Evolutionary conservation across 805 yeast species (phyloP).

Genomic region (Yarrowia keelungensis): DNA sequence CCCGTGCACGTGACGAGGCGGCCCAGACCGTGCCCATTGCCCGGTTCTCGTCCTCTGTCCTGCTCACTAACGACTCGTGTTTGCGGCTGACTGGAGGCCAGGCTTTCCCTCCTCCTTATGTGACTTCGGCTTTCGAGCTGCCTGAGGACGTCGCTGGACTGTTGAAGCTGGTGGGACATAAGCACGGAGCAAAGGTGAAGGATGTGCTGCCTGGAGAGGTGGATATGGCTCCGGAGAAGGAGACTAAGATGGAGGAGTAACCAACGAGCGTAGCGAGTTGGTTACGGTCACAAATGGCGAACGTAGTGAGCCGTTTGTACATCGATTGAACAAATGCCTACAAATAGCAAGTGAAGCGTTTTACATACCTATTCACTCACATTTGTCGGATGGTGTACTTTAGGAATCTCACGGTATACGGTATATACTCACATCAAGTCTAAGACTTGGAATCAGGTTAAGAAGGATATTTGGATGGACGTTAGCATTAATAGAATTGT

Average conservation of each 20-base stretch:
- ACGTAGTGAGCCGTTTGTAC: too few species aligned
- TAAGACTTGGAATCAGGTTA: too few species aligned
- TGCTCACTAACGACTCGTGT: conserved; percentile 65
- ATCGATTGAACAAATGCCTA: too few species aligned
- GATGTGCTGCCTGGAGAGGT: conserved; percentile 46
- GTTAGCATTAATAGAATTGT: conserved; percentile 30
- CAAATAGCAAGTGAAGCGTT: too few species aligned
- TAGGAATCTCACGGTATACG: too few species aligned
- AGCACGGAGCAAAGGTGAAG: conserved; percentile 48
- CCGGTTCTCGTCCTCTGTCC: conserved; percentile 79
- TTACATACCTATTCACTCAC: too few species aligned
- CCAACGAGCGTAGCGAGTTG: neutral
- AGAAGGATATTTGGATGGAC: neutral
- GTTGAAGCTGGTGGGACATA: conserved; percentile 46
- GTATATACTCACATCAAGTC: too few species aligned
- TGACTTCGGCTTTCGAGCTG: conserved; percentile 77
- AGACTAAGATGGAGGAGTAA: conserved; percentile 15
- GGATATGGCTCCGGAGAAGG: conserved; percentile 26
- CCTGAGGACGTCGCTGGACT: conserved; percentile 52
- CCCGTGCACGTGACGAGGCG: conserved; percentile 47
- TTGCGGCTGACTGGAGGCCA: conserved; percentile 85
- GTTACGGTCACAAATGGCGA: neutral
- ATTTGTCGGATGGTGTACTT: too few species aligned
- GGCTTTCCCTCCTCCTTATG: conserved; percentile 80
- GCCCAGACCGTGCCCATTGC: conserved; percentile 70